phyloP scores from a whole-genome alignment of 2,329 filamentous ascomycete species.

The Aspergillus sp. region DNA sequence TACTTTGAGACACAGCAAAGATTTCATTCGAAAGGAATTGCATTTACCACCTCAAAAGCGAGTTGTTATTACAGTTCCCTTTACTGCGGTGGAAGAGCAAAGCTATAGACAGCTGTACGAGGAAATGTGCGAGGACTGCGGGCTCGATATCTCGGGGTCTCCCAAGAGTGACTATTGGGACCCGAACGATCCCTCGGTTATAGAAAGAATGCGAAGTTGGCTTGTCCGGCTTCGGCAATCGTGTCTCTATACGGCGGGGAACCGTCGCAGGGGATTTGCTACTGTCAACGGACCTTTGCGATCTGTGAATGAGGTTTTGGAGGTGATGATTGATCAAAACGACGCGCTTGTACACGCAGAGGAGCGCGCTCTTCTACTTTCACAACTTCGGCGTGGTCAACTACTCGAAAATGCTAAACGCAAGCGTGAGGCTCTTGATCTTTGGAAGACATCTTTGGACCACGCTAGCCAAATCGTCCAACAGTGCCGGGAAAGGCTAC shows the following conservation, averaged over 20 bases:
- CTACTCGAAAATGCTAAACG: constrained; percentile 72
- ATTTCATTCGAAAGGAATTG: constrained; percentile 74
- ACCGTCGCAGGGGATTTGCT: constrained; percentile 64
- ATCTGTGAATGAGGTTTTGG: constrained; percentile 82
- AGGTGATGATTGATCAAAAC: constrained; percentile 87
- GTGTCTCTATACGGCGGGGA: constrained; percentile 75
- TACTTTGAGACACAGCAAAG: constrained; percentile 82
- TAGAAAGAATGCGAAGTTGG: constrained; percentile 77
- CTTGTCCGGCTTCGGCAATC: constrained; percentile 76
- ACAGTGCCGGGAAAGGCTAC: constrained; percentile 64
- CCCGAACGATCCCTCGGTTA: constrained; percentile 54
- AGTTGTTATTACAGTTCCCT: constrained; percentile 83
- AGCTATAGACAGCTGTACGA: constrained; percentile 77
- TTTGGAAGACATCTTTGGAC: constrained; percentile 64
- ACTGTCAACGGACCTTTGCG: constrained; percentile 67
- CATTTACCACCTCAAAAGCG: constrained; percentile 78
- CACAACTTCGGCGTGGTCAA: constrained; percentile 70
- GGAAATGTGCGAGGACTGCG: constrained; percentile 70
- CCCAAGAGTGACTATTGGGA: constrained; percentile 65
- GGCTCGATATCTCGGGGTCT: constrained; percentile 63
- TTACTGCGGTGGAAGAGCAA: constrained; percentile 87
- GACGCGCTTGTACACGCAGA: constrained; percentile 66
- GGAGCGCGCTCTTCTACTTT: constrained; percentile 65
- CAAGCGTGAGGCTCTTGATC: constrained; percentile 64
- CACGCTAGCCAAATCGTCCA: constrained; percentile 53